A percentile compares a stretch with the other conserved stretches of the same genome.
Evolutionary conservation across 768 basidiomycete genomes (phyloP).

Genomic region (Solioccasus polychromus): DNA sequence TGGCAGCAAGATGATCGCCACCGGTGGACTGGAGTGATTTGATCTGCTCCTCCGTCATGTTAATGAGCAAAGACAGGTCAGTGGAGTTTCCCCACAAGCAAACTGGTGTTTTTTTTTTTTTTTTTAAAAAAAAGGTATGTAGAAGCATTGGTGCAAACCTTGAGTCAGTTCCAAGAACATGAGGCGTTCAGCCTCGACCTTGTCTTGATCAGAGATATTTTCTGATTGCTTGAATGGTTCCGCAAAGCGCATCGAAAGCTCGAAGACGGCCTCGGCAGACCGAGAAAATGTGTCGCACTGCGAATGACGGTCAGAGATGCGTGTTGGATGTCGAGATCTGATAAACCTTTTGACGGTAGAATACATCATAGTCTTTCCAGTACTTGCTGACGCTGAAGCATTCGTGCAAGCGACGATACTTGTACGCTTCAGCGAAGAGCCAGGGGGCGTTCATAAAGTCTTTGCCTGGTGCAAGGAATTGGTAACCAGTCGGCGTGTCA

Average conservation of each 20-base stretch:
- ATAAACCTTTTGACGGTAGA: constrained; percentile 87
- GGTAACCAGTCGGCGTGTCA: not conserved
- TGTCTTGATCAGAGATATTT: constrained; percentile 49
- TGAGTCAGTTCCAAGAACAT: constrained; percentile 95
- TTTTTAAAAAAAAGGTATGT: not conserved
- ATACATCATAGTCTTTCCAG: constrained; percentile 91
- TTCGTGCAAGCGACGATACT: constrained; percentile 87
- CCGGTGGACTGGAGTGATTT: constrained; percentile 95
- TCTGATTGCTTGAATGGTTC: constrained; percentile 71
- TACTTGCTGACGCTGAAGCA: constrained; percentile 90
- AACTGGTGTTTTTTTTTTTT: constrained; percentile 43
- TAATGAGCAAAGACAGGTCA: constrained; percentile 90
- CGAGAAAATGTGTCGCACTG: constrained; percentile 95
- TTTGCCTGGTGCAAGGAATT: constrained; percentile 48
- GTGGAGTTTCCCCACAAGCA: constrained; percentile 98
- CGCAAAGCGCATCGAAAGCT: constrained; percentile 88
- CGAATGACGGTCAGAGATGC: constrained; percentile 5
- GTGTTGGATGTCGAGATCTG: not conserved
- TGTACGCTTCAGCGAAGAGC: constrained; percentile 95
- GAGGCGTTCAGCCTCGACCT: constrained; percentile 66
- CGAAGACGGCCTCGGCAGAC: constrained; percentile 89
- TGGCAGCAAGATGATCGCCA: constrained; percentile 91
- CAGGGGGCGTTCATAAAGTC: constrained; percentile 96
- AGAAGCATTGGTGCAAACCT: constrained; percentile 41
- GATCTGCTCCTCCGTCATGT: constrained; percentile 98